Conservation (phyloP, 202 grass and related monocot genomes). For the Musa balbisiana region DNA sequence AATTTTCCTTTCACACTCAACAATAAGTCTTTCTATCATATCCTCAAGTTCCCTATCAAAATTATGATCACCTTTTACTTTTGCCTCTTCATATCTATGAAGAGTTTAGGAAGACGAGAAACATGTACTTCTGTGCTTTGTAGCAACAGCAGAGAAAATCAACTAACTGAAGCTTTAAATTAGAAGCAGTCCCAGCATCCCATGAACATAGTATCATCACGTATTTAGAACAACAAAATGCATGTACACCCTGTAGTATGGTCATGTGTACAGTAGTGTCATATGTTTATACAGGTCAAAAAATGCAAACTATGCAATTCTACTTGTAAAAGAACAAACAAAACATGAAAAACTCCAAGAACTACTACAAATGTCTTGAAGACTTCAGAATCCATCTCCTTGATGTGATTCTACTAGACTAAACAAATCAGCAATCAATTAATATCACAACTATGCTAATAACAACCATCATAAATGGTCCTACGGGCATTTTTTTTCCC, state of each 20-base stretch:
- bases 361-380: too few relatives aligned
- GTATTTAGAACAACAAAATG: background rate
- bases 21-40: constrained; percentile 84
- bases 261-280: background rate
- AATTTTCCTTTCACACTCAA: constrained; percentile 96
- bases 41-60: constrained; percentile 80
- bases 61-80: constrained; percentile 74
- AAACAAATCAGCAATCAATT: background rate
- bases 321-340: too few relatives aligned
- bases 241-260: background rate
- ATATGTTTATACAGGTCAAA: background rate
- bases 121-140: constrained; percentile 12
- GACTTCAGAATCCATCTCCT: too few relatives aligned
- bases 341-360: too few relatives aligned
- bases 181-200: background rate
- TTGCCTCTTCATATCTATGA: constrained; percentile 90
- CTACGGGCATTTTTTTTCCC: background rate
- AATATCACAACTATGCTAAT: background rate
- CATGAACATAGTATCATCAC: background rate
- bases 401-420: background rate
- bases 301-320: background rate
- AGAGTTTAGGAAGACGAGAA: constrained; percentile 40
- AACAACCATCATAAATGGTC: background rate
- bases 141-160: background rate
- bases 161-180: background rate